These are phyloP conservation scores for Lachancea mirantina DNA, from an alignment of 805 yeast genomes.

Conservation along the genomic window DNA sequence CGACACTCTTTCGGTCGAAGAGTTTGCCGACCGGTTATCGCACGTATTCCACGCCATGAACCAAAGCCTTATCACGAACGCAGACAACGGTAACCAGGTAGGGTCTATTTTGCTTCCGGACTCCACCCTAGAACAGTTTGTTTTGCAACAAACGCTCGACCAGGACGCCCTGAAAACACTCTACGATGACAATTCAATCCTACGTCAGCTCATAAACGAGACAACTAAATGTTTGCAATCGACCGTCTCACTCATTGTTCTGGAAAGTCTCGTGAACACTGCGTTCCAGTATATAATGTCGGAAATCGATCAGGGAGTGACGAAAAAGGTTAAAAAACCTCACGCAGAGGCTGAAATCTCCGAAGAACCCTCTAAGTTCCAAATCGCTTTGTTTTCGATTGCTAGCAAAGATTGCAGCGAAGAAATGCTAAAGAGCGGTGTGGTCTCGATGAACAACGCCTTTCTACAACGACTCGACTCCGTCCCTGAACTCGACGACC, in stretches of 20 bases:
- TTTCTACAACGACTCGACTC: constrained; percentile 20
- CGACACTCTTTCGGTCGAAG: constrained; percentile 56
- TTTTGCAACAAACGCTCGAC: constrained; percentile 48
- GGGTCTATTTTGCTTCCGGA: constrained; percentile 43
- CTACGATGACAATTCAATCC: constrained; percentile 24
- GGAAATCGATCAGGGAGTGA: constrained; percentile 16
- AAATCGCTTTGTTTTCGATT: constrained; percentile 26
- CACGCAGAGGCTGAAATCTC: neutral
- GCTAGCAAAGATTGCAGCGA: constrained; percentile 26
- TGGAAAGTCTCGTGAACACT: constrained; percentile 26
- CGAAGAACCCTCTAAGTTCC: constrained; percentile 12
- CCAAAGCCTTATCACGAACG: constrained; percentile 32
- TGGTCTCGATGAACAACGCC: constrained; percentile 20
- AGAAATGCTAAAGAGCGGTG: constrained; percentile 22
- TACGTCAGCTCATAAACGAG: constrained; percentile 37
- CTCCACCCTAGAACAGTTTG: constrained; percentile 41
- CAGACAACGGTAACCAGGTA: constrained; percentile 22
- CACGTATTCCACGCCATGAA: constrained; percentile 29
- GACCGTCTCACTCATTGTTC: constrained; percentile 21
- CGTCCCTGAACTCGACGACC: constrained; percentile 58
- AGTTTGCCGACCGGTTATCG: constrained; percentile 44
- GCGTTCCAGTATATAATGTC: constrained; percentile 26
- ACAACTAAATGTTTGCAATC: constrained; percentile 37
- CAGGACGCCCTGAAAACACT: constrained; percentile 32
- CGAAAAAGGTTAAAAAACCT: constrained; percentile 10